phyloP scores from a whole-genome alignment of 75 land plant genomes.

The Cunninghamia lanceolata region DNA sequence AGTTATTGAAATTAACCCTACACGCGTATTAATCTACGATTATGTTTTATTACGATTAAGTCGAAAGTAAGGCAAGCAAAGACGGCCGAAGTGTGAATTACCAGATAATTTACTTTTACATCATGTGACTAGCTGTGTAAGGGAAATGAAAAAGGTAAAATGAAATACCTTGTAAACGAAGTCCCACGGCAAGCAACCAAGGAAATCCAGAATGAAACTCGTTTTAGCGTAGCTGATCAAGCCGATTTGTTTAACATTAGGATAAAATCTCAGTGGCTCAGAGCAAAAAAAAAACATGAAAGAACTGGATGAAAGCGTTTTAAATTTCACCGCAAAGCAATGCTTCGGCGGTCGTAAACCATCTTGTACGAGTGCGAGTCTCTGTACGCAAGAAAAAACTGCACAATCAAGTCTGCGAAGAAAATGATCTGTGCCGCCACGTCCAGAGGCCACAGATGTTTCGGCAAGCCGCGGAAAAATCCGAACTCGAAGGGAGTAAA shows the following conservation, averaged over 20 bases:
- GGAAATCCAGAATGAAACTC: conserved; percentile 46
- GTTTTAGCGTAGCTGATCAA: conserved; percentile 62
- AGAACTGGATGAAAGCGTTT: background rate
- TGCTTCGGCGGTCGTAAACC: conserved; percentile 37
- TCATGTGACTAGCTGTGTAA: no score
- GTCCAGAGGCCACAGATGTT: conserved; percentile 51
- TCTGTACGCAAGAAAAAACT: conserved; percentile 68
- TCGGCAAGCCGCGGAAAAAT: conserved; percentile 70
- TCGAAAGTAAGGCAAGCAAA: background rate
- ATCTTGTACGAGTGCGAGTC: conserved; percentile 61
- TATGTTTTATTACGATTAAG: background rate
- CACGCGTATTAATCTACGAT: background rate
- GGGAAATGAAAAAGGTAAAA: background rate
- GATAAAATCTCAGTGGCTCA: background rate
- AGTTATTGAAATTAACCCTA: background rate
- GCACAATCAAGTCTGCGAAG: conserved; percentile 57
- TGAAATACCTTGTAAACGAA: conserved; percentile 63
- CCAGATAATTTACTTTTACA: background rate
- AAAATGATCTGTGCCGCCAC: conserved; percentile 63
- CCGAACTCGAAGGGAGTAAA: conserved; percentile 87
- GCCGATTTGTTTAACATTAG: background rate
- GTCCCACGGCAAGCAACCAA: conserved; percentile 84
- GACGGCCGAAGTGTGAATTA: background rate
- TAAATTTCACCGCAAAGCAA: conserved; percentile 53
- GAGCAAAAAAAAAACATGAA: background rate